These are phyloP conservation scores for Rhynchospora breviuscula DNA, from an alignment of 176 grass and related monocot species.

Conservation along the genomic window DNA sequence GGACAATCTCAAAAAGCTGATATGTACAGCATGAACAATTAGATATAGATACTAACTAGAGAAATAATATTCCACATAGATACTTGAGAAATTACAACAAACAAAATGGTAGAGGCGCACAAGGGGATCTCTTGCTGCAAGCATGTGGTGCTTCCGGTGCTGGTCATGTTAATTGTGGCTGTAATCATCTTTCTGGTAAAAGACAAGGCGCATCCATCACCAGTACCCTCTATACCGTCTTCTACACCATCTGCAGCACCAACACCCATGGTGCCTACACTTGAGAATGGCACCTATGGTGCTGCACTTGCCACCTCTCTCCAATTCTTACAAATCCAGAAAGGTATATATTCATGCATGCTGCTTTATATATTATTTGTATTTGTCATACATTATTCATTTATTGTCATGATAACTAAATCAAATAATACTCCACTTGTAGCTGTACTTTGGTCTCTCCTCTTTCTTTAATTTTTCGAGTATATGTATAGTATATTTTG, in stretches of 20 bases:
- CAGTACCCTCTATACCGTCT: constrained; percentile 23
- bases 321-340: constrained; percentile 91
- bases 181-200: constrained; percentile 40
- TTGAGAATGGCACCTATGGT: constrained; percentile 46
- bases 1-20: background rate
- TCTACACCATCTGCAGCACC: constrained; percentile 15
- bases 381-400: background rate
- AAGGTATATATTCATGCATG: constrained; percentile 37
- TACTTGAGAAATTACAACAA: background rate
- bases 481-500: background rate
- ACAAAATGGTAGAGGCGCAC: constrained; percentile 3
- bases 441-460: background rate
- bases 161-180: constrained; percentile 41
- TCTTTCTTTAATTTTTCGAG: background rate
- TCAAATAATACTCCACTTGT: background rate
- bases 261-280: background rate
- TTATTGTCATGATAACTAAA: background rate
- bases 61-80: background rate
- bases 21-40: background rate
- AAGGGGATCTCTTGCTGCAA: constrained; percentile 45
- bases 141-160: constrained; percentile 44
- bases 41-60: background rate
- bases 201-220: constrained; percentile 42
- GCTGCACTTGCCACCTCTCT: constrained; percentile 64
- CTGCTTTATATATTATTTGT: background rate